These are phyloP conservation scores for Lipomyces sp. DNA, from an alignment of 805 yeast genomes.

Conservation along the genomic window DNA sequence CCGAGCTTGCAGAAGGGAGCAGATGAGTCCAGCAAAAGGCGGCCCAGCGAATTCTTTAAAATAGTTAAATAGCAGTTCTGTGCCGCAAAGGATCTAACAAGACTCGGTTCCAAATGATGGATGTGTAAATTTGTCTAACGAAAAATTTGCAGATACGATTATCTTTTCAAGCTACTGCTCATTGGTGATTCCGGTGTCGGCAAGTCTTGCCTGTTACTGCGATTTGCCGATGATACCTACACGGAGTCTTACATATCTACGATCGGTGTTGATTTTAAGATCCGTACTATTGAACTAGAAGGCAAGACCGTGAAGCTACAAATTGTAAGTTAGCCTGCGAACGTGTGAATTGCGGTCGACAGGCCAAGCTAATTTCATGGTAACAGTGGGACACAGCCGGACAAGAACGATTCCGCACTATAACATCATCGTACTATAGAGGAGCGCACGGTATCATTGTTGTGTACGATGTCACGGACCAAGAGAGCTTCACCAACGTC, in stretches of 20 bases:
- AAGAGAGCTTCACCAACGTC: conserved; percentile 82
- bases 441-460: conserved; percentile 99
- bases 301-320: conserved; percentile 97
- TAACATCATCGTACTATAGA: conserved; percentile 95
- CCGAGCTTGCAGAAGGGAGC: neutral
- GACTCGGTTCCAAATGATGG: too few relatives aligned
- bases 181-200: conserved; percentile 99
- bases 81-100: too few relatives aligned
- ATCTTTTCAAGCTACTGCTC: conserved; percentile 88
- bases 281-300: conserved; percentile 72
- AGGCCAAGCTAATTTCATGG: conserved; percentile 9
- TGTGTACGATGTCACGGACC: conserved; percentile 97
- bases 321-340: conserved; percentile 53
- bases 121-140: neutral
- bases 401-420: conserved; percentile 97
- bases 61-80: too few relatives aligned
- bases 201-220: conserved; percentile 88
- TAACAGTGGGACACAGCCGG: conserved; percentile 97
- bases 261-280: conserved; percentile 93
- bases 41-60: too few relatives aligned
- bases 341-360: too few relatives aligned
- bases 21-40: neutral
- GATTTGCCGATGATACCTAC: conserved; percentile 97
- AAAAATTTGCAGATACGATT: conserved; percentile 92
- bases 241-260: conserved; percentile 97